Evolutionary conservation across 345 rosid genomes (phyloP).

Genomic region (Arabis alpina): DNA sequence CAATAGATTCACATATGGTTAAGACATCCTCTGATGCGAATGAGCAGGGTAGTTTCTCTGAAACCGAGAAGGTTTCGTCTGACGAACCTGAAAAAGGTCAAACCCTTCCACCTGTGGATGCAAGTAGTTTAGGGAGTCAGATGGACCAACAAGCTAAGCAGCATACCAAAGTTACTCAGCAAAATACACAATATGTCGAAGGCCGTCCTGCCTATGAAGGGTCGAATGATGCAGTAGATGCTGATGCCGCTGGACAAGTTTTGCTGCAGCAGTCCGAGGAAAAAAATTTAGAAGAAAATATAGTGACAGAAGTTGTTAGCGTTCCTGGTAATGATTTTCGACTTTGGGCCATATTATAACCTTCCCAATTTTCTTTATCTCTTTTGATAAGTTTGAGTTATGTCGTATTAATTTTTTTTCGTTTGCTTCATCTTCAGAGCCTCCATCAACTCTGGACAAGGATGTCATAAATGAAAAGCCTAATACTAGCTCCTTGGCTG

Average conservation of each 20-base stretch:
- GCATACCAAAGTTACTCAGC: slow-evolving; percentile 37
- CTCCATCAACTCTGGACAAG: slow-evolving; percentile 18
- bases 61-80: slow-evolving; percentile 35
- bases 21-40: slow-evolving; percentile 42
- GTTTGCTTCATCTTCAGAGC: slow-evolving; percentile 31
- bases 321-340: slow-evolving; percentile 52
- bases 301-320: slow-evolving; percentile 37
- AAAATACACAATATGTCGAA: slow-evolving; percentile 39
- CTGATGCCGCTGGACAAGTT: slow-evolving; percentile 38
- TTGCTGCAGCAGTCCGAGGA: slow-evolving; percentile 39
- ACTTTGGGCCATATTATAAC: slow-evolving; percentile 12
- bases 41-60: slow-evolving; percentile 35
- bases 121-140: slow-evolving; percentile 42
- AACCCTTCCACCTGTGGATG: slow-evolving; percentile 38
- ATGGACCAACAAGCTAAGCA: slow-evolving; percentile 34
- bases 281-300: slow-evolving; percentile 39
- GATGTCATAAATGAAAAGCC: slow-evolving; percentile 16
- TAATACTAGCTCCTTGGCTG: slow-evolving; percentile 31
- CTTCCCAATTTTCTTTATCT: slow-evolving; percentile 1
- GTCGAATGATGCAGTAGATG: slow-evolving; percentile 42
- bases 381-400: slow-evolving; percentile 23
- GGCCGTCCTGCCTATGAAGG: slow-evolving; percentile 38
- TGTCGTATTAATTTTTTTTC: background rate
- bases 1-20: slow-evolving; percentile 35
- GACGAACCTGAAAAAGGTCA: slow-evolving; percentile 42